These are phyloP conservation scores for Sclerotinia glacialis DNA, from an alignment of 2,329 filamentous ascomycete species.

Conservation along the genomic window DNA sequence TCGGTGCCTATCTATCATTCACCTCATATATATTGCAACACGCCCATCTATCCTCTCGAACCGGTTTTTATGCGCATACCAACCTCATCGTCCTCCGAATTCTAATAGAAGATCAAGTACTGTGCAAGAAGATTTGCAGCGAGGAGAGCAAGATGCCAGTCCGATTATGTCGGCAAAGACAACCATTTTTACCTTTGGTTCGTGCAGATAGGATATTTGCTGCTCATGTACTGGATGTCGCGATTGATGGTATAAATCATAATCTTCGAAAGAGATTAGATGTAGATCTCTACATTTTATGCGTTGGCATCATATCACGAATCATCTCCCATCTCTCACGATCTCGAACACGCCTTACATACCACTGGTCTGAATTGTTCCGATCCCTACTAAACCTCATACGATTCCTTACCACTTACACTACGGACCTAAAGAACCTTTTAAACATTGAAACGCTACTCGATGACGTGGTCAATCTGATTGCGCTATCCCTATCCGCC, in stretches of 20 bases:
- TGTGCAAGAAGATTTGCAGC: conserved; percentile 82
- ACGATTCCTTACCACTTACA: conserved; percentile 86
- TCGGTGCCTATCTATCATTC: conserved; percentile 80
- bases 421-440: conserved; percentile 68
- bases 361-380: conserved; percentile 97
- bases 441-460: conserved; percentile 71
- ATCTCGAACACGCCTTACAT: conserved; percentile 74
- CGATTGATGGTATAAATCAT: conserved; percentile 90
- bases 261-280: conserved; percentile 86
- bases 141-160: conserved; percentile 72
- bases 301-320: conserved; percentile 76
- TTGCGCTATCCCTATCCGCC: conserved; percentile 78
- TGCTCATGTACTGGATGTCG: conserved; percentile 75
- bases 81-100: conserved; percentile 83
- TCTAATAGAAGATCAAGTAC: conserved; percentile 76
- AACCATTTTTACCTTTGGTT: conserved; percentile 77
- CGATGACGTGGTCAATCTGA: conserved; percentile 73
- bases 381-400: conserved; percentile 82
- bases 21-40: conserved; percentile 93
- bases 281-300: conserved; percentile 77
- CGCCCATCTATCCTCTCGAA: conserved; percentile 76
- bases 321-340: conserved; percentile 81
- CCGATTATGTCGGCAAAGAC: conserved; percentile 83
- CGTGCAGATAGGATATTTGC: conserved; percentile 70
- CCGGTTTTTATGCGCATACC: conserved; percentile 79